Base-by-base conservation (phyloP, 2,329 filamentous ascomycete species). In the Aureobasidium leucospermi region DNA sequence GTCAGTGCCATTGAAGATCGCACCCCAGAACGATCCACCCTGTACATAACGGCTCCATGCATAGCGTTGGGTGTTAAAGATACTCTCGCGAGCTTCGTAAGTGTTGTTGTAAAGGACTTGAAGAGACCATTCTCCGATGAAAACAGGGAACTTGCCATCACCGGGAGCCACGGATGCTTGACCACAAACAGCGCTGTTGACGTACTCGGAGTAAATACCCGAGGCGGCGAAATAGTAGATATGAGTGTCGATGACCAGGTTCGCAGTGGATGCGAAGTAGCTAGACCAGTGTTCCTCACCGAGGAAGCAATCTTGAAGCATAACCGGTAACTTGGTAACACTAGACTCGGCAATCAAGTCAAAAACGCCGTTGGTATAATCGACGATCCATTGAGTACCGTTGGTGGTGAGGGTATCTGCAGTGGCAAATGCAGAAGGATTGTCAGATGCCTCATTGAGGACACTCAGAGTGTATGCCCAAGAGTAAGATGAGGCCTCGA, bases 41-140 rank as follows among this genome's bases (percentile, higher is more conserved):
- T 65, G 61, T 1, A 65, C 64, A 62, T 68, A 69, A 58, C 68
- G 70, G 16, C 65, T 61, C 41, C 64, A 74, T 5, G 70, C 70
- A 58, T 71, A 71, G 1, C 67, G 28, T 49, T 68, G 65, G 0
- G 69, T 70, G 57, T 71, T 67, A 36, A 69, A 65, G 23, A 67
- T 63, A 9, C 60, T 66, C 58, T 65, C 66, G 1, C 70, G 59
- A 13, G 61, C 63, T 1, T 62, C 66, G 19, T 71, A 63, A 9
- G 63, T 66, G 61, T 74, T 74, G 53, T 73, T 69, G 43, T 65
- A 64, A 23, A 64, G 58, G 3, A 67, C 66, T 62, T 74, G 67
- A 10, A 73, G 63, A 1, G 66, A 62, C 70, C 70, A 73, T 60
- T 74, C 71, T 28, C 72, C 72, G 7, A 73, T 64, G 47, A 73